These are phyloP conservation scores for Leccinum fibrillosum DNA, from an alignment of 768 basidiomycete species.

Conservation along the genomic window DNA sequence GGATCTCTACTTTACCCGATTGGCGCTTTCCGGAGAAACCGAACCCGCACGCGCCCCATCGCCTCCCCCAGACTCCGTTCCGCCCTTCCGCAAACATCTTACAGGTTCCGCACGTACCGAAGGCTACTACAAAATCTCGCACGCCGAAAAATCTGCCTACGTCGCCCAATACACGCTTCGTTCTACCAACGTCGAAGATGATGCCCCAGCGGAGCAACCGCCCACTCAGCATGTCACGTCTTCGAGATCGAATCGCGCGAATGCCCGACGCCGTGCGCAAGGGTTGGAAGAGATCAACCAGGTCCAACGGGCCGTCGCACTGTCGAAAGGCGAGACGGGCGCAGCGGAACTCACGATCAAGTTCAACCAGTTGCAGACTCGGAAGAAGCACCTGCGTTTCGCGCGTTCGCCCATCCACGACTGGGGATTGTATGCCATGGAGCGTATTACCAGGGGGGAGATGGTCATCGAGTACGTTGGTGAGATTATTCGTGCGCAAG, in stretches of 20 bases:
- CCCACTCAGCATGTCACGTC: slow-evolving; percentile 59
- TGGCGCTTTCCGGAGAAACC: slow-evolving; percentile 26
- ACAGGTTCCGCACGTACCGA: slow-evolving; percentile 91
- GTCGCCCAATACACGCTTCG: slow-evolving; percentile 84
- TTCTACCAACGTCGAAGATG: slow-evolving; percentile 42
- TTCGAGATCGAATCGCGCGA: slow-evolving; percentile 88
- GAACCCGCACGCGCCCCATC: slow-evolving; percentile 26
- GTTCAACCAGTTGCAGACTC: slow-evolving; percentile 96
- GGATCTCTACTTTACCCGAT: slow-evolving; percentile 75
- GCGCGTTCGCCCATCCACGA: slow-evolving; percentile 95
- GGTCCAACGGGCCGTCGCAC: slow-evolving; percentile 73
- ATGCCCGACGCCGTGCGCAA: slow-evolving; percentile 85
- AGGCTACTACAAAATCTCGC: slow-evolving; percentile 93
- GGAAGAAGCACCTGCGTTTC: slow-evolving; percentile 97
- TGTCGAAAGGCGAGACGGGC: slow-evolving; percentile 72
- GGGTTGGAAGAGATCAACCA: slow-evolving; percentile 95
- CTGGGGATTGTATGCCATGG: slow-evolving; percentile 98
- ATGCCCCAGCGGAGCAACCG: slow-evolving; percentile 39
- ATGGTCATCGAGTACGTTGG: slow-evolving; percentile 99
- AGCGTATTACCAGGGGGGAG: slow-evolving; percentile 88
- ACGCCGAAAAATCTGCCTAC: slow-evolving; percentile 87
- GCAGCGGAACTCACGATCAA: slow-evolving; percentile 79
- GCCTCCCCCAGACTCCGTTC: slow-evolving; percentile 39
- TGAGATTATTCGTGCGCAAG: slow-evolving; percentile 91
- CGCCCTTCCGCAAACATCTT: slow-evolving; percentile 68